These are phyloP conservation scores for Monosporascus ibericus DNA, from an alignment of 2,329 filamentous ascomycete species.

Conservation along the genomic window DNA sequence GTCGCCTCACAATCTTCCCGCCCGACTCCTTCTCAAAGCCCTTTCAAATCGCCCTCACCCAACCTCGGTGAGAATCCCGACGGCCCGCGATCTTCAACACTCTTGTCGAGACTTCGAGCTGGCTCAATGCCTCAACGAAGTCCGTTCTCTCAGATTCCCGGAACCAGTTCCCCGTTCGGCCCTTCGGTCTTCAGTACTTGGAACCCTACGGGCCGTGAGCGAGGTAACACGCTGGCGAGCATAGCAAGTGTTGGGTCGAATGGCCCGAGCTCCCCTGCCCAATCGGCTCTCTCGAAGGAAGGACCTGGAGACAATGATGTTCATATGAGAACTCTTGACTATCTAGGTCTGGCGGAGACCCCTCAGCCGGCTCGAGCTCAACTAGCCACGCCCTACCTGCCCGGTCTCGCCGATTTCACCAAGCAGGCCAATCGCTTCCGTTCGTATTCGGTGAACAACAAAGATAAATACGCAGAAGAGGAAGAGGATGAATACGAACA, in stretches of 20 bases:
- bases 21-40: conserved; percentile 79
- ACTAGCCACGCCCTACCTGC: conserved; percentile 68
- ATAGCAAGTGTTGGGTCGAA: conserved; percentile 87
- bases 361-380: conserved; percentile 74
- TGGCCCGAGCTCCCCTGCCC: conserved; percentile 77
- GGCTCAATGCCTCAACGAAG: conserved; percentile 91
- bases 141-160: conserved; percentile 54
- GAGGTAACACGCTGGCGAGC: conserved; percentile 76
- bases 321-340: conserved; percentile 84
- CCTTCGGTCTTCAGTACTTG: conserved; percentile 88
- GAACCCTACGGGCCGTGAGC: conserved; percentile 66
- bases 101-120: conserved; percentile 80
- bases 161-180: conserved; percentile 66
- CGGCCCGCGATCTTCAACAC: conserved; percentile 57
- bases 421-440: conserved; percentile 82
- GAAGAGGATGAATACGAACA: conserved; percentile 72
- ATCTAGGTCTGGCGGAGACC: conserved; percentile 89
- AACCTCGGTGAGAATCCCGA: conserved; percentile 42
- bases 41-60: conserved; percentile 67
- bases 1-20: conserved; percentile 72
- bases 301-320: conserved; percentile 82
- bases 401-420: conserved; percentile 68
- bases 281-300: conserved; percentile 81
- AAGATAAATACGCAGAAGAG: conserved; percentile 90
- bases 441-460: conserved; percentile 97